These are phyloP conservation scores for Phyllosticta ampelicida DNA, from an alignment of 2,329 filamentous ascomycete genomes.

Conservation along the genomic window DNA sequence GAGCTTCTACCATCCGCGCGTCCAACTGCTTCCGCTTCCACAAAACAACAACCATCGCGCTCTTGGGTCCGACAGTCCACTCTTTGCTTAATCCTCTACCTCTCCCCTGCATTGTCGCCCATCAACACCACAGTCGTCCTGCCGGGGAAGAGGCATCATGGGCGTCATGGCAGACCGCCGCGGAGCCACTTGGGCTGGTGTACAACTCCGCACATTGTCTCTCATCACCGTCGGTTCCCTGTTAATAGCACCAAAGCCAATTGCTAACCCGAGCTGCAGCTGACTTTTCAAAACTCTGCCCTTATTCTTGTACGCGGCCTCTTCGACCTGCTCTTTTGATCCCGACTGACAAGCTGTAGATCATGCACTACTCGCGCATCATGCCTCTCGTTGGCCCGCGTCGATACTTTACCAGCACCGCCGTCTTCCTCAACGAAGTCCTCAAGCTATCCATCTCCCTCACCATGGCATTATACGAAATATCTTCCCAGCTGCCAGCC, in stretches of 20 bases:
- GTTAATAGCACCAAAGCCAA: background rate
- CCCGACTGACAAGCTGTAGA: slow-evolving; percentile 35
- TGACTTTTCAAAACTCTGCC: slow-evolving; percentile 70
- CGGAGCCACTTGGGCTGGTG: slow-evolving; percentile 32
- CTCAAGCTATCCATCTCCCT: slow-evolving; percentile 81
- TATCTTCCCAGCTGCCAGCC: slow-evolving; percentile 64
- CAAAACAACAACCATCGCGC: background rate
- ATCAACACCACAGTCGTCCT: background rate
- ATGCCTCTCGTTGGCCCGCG: slow-evolving; percentile 79
- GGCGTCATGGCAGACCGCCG: slow-evolving; percentile 12
- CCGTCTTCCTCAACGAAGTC: slow-evolving; percentile 86
- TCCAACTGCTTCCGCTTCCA: background rate
- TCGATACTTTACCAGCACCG: slow-evolving; percentile 87
- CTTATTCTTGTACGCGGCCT: slow-evolving; percentile 53
- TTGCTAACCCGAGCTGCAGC: slow-evolving; percentile 37
- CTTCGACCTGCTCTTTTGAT: background rate
- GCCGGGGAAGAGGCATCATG: slow-evolving; percentile 6
- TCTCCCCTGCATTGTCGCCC: background rate
- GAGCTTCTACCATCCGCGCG: slow-evolving; percentile 5
- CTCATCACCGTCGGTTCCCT: slow-evolving; percentile 47
- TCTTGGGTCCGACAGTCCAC: background rate
- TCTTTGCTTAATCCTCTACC: slow-evolving; percentile 2
- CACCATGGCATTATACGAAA: slow-evolving; percentile 78
- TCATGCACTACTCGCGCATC: slow-evolving; percentile 89
- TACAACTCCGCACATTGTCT: slow-evolving; percentile 59